Conservation (phyloP, 495 filamentous ascomycete species). For the Trichocladium uniseriatum region DNA sequence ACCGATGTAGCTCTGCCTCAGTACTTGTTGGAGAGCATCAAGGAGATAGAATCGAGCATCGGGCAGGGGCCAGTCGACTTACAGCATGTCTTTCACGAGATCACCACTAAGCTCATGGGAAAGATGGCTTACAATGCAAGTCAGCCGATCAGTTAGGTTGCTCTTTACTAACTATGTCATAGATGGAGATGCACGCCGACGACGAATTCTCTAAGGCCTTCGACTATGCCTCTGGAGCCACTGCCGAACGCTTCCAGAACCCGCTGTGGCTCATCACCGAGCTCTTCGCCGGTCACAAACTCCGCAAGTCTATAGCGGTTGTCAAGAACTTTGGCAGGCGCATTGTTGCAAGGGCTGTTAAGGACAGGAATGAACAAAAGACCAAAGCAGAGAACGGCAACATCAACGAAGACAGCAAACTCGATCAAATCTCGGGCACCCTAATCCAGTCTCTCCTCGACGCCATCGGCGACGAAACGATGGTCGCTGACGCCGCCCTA, state of each 20-base stretch:
- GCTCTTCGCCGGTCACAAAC: conserved; percentile 34
- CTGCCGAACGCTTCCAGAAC: conserved; percentile 52
- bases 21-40: conserved; percentile 35
- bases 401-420: conserved; percentile 15
- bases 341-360: conserved; percentile 43
- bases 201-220: conserved; percentile 49
- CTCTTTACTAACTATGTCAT: conserved; percentile 4
- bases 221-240: conserved; percentile 49
- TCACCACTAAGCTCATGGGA: conserved; percentile 52
- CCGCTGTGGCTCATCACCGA: conserved; percentile 50
- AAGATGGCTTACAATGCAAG: conserved; percentile 50
- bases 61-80: conserved; percentile 35
- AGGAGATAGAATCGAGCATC: conserved; percentile 21
- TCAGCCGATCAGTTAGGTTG: background rate
- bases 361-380: conserved; percentile 17
- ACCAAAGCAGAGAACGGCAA: background rate
- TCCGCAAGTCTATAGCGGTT: conserved; percentile 37
- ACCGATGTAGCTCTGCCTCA: conserved; percentile 46
- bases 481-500: conserved; percentile 50
- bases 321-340: conserved; percentile 42
- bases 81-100: conserved; percentile 47
- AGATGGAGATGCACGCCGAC: conserved; percentile 52
- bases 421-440: conserved; percentile 41
- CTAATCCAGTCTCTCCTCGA: conserved; percentile 50
- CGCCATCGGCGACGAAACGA: conserved; percentile 37